Evolutionary conservation across 2,329 filamentous ascomycete genomes (phyloP).

Genomic region (Escovopsis weberi): DNA sequence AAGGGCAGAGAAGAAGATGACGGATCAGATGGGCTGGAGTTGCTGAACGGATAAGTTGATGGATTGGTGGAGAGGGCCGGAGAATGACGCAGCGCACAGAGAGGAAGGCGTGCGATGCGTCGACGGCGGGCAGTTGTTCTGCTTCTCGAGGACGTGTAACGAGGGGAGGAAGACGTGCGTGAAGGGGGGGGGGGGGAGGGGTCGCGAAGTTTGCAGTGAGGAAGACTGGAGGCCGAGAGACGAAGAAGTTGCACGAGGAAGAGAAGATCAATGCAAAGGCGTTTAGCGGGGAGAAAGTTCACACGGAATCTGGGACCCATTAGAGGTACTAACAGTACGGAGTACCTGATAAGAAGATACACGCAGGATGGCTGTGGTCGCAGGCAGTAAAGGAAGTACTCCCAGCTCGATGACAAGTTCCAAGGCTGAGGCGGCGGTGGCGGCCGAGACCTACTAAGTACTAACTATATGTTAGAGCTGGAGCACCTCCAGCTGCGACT

Average conservation of each 20-base stretch:
- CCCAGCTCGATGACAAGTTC: too few species aligned
- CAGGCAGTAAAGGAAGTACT: too few species aligned
- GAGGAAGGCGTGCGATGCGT: constrained; percentile 11
- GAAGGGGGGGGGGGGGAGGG: constrained; percentile 4
- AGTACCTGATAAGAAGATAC: too few species aligned
- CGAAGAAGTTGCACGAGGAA: constrained; percentile 2
- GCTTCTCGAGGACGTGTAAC: neutral
- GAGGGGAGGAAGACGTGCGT: constrained; percentile 4
- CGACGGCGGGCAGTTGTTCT: constrained; percentile 3
- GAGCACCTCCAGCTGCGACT: too few species aligned
- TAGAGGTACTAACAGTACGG: too few species aligned
- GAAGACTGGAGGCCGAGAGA: neutral
- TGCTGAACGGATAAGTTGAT: neutral
- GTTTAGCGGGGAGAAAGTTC: constrained; percentile 4
- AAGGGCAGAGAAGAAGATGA: constrained; percentile 4
- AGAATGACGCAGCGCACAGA: constrained; percentile 14
- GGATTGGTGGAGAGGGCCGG: too few species aligned
- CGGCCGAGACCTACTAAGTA: too few species aligned
- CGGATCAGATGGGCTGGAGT: constrained; percentile 6
- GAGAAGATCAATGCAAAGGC: constrained; percentile 1
- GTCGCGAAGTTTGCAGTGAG: too few species aligned
- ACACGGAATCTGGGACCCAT: neutral
- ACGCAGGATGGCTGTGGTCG: too few species aligned
- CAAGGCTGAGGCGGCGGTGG: too few species aligned
- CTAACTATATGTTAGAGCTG: too few species aligned